A percentile compares a stretch with the other conserved stretches of the same genome.
phyloP scores from a whole-genome alignment of 2,329 filamentous ascomycete species.

The Fusarium haematococcum region DNA sequence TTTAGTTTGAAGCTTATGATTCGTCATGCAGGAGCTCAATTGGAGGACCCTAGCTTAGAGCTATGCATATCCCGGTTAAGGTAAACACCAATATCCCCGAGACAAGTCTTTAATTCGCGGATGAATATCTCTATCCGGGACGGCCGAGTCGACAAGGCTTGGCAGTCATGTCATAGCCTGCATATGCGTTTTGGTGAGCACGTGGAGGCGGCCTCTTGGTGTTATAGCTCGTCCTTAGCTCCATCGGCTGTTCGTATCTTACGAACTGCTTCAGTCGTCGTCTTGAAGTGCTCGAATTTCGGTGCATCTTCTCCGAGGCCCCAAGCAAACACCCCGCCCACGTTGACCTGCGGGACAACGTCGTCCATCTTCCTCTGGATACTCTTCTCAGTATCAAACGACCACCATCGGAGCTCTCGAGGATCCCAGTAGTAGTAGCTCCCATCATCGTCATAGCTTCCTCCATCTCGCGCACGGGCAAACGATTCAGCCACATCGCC shows the following conservation, averaged over 20 bases:
- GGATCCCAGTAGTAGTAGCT: constrained; percentile 78
- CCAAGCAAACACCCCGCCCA: constrained; percentile 83
- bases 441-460: constrained; percentile 67
- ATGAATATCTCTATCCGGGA: constrained; percentile 5
- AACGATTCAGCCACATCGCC: constrained; percentile 68
- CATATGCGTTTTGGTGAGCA: not conserved
- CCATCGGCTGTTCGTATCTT: constrained; percentile 21
- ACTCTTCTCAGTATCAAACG: constrained; percentile 74
- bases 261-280: constrained; percentile 45
- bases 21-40: constrained; percentile 30
- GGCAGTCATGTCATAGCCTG: constrained; percentile 15
- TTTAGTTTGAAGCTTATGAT: constrained; percentile 35
- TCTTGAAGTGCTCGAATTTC: constrained; percentile 54
- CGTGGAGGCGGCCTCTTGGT: not conserved
- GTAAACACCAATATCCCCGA: not conserved
- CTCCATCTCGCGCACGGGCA: constrained; percentile 62
- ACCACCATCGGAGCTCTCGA: constrained; percentile 74
- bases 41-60: constrained; percentile 18
- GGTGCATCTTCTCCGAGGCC: constrained; percentile 76
- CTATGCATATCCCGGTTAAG: constrained; percentile 17
- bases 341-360: constrained; percentile 65
- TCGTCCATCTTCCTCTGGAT: constrained; percentile 72
- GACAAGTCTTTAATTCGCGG: constrained; percentile 6
- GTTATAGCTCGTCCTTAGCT: constrained; percentile 48
- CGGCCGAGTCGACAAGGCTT: not conserved